These are phyloP conservation scores for Exophiala alcalophila DNA, from an alignment of 2,329 filamentous ascomycete species.

Conservation along the genomic window DNA sequence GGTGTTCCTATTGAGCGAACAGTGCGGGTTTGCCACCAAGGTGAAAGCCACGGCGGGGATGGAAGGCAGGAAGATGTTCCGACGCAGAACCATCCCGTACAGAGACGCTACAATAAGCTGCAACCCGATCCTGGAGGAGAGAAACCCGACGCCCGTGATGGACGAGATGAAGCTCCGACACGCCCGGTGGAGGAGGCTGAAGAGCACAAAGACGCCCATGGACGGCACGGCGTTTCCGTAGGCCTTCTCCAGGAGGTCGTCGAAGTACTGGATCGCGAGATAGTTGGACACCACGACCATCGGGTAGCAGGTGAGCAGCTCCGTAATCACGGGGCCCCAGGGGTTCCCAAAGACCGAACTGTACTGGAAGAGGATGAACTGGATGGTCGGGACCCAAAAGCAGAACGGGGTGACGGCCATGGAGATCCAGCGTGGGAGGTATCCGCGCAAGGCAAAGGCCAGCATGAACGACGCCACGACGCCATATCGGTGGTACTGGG, in stretches of 20 bases:
- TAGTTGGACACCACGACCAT: constrained; percentile 63
- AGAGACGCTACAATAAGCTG: constrained; percentile 64
- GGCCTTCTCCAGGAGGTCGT: constrained; percentile 51
- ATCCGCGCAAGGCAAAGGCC: constrained; percentile 63
- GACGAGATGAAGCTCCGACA: constrained; percentile 42
- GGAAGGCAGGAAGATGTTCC: constrained; percentile 62
- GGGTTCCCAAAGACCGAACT: constrained; percentile 65
- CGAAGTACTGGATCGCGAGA: constrained; percentile 62
- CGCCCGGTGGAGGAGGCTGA: constrained; percentile 50
- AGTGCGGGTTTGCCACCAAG: constrained; percentile 69
- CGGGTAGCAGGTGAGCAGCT: constrained; percentile 69
- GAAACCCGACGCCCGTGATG: constrained; percentile 59
- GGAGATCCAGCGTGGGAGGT: constrained; percentile 50
- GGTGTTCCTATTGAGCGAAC: constrained; percentile 60
- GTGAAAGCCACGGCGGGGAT: constrained; percentile 67
- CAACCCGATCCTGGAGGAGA: constrained; percentile 69
- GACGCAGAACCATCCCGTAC: constrained; percentile 67
- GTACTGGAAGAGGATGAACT: constrained; percentile 66
- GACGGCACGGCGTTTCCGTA: constrained; percentile 63
- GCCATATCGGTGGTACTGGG: constrained; percentile 66
- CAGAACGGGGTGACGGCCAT: constrained; percentile 65
- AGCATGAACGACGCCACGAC: constrained; percentile 65
- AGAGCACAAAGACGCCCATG: constrained; percentile 63
- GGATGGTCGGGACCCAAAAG: constrained; percentile 68
- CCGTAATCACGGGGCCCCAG: constrained; percentile 72